Evolutionary conservation across 2,329 filamentous ascomycete species (phyloP), one percentile per base, ranked within the genome.

Genomic region (Phyllosticta citrichinensis): DNA sequence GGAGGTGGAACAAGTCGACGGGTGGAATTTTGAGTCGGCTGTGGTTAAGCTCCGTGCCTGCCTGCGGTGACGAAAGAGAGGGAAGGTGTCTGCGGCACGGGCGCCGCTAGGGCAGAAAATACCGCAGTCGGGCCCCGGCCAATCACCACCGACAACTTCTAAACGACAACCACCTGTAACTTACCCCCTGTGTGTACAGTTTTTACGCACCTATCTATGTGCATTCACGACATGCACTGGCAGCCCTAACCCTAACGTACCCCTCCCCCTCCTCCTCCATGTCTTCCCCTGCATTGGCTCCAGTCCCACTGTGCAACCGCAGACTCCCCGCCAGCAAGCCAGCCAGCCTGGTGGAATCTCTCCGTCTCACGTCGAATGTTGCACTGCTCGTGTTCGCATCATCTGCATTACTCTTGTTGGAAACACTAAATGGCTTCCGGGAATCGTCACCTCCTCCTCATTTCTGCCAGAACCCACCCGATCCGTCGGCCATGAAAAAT

Each of bases 11-110:
- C 22, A 22, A 22, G 22, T 22, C 22, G 3, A 3, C 22, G 22
- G 22, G 22, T 22, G 53, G 55, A 61, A 61, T 61, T 61, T 61
- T 61, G 59, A 61, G 58, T 56, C 58, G 52, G 58, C 33, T 60
- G 57, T 55, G 57, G 52, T 54, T 14, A 17, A 56, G 53, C 53
- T 54, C 27, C 53, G 57, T 50, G 50, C 57, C 50, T 33, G 50
- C 35, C 30, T 60, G 58, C 25, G 50, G 54, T 56, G 54, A 56
- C 58, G 58, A 56, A 47, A 56, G 40, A 47, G 33, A 35, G 33
- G 22, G 35, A 17, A 35, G 33, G 35, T 33, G 22, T 25, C 52
- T 20, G 52, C n/a, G n/a, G n/a, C n/a, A n/a, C n/a, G n/a, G n/a
- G n/a, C n/a, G n/a, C 52, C 24, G 58, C 58, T 52, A 60, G 53